Evolutionary conservation across 306 rosid species (phyloP).

Genomic region (Astragalus glycyphyllos): DNA sequence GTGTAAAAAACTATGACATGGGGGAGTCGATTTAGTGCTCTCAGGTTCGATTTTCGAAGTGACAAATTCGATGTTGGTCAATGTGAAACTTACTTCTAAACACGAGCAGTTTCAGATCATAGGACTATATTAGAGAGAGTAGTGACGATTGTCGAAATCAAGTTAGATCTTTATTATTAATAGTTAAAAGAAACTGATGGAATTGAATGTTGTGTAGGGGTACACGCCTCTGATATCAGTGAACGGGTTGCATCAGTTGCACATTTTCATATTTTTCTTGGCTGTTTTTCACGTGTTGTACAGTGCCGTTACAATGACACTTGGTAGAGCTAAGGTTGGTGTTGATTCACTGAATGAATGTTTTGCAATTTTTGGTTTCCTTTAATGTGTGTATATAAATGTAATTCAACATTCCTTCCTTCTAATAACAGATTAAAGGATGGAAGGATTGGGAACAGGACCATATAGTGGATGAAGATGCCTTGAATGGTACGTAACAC

Average conservation of each 20-base stretch:
- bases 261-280: conserved; percentile 93
- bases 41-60: too few species aligned
- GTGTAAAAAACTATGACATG: too few species aligned
- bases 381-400: too few species aligned
- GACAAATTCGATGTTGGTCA: too few species aligned
- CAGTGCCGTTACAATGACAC: conserved; percentile 83
- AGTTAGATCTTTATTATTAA: too few species aligned
- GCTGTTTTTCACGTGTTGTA: conserved; percentile 85
- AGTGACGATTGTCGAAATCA: too few species aligned
- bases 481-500: conserved; percentile 64
- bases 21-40: too few species aligned
- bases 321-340: conserved; percentile 87
- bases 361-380: not conserved
- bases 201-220: conserved; percentile 58
- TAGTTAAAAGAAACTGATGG: not conserved
- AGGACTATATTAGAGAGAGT: too few species aligned
- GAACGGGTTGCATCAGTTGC: conserved; percentile 81
- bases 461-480: conserved; percentile 53
- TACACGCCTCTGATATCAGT: conserved; percentile 70
- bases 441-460: conserved; percentile 88
- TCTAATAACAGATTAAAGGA: conserved; percentile 60
- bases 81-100: too few species aligned
- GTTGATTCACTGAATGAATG: not conserved
- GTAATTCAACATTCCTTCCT: not conserved
- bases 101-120: too few species aligned